These are phyloP conservation scores for Cladophialophora bantiana DNA, from an alignment of 2,329 filamentous ascomycete genomes.

Conservation along the genomic window DNA sequence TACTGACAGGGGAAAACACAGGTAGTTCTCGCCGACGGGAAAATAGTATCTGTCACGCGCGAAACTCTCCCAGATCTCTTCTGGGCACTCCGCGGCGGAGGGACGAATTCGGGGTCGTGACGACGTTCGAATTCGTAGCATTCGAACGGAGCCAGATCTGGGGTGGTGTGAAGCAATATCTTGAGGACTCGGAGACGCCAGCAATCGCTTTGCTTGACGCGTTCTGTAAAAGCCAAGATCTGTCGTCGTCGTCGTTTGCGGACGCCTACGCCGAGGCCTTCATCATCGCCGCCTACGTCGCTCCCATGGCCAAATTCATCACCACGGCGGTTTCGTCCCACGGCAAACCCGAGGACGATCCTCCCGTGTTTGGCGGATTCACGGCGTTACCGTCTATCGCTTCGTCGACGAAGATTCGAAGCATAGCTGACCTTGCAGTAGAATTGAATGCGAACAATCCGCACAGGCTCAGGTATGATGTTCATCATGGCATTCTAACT, in stretches of 20 bases:
- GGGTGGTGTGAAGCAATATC: background rate
- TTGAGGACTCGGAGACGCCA: background rate
- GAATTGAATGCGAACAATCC: conserved; percentile 5
- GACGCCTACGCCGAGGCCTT: conserved; percentile 1
- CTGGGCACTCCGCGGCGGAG: background rate
- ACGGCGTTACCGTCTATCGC: background rate
- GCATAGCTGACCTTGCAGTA: background rate
- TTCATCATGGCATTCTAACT: background rate
- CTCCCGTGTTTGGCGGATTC: background rate
- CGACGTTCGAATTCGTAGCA: background rate
- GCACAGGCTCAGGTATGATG: background rate
- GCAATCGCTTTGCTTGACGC: background rate
- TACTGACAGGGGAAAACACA: background rate
- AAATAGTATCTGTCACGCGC: background rate
- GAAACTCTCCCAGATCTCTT: background rate
- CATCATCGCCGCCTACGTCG: conserved; percentile 1
- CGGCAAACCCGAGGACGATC: background rate
- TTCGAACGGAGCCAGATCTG: background rate
- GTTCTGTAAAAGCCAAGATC: background rate
- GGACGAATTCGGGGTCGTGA: conserved; percentile 1
- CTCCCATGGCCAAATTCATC: background rate
- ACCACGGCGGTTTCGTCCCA: background rate
- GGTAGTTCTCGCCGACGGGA: background rate
- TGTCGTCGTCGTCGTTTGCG: background rate
- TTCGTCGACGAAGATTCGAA: background rate